These are phyloP conservation scores for Diaporthe citrichinensis DNA, from an alignment of 2,329 filamentous ascomycete species.

Conservation along the genomic window DNA sequence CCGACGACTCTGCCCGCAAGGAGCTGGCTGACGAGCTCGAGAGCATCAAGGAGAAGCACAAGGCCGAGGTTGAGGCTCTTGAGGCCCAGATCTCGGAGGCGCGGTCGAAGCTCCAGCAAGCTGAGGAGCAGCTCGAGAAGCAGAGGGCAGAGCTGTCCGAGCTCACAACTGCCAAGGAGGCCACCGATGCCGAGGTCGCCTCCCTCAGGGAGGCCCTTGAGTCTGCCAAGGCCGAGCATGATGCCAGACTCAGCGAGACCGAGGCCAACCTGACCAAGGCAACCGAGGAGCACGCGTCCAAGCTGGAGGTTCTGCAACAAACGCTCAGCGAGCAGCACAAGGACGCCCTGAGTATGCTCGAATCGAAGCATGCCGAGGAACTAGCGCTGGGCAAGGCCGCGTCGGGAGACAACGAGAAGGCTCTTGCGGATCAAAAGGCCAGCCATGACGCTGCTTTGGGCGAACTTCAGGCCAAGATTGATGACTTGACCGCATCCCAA, in stretches of 20 bases:
- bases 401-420: constrained; percentile 62
- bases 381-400: constrained; percentile 62
- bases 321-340: constrained; percentile 66
- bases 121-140: constrained; percentile 65
- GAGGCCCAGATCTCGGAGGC: constrained; percentile 63
- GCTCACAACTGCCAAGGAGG: constrained; percentile 63
- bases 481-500: constrained; percentile 64
- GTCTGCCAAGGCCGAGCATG: constrained; percentile 57
- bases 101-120: constrained; percentile 64
- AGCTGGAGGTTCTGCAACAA: constrained; percentile 65
- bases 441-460: constrained; percentile 63
- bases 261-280: constrained; percentile 56
- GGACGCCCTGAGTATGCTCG: constrained; percentile 63
- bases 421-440: constrained; percentile 64
- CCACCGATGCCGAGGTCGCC: constrained; percentile 63
- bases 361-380: constrained; percentile 67
- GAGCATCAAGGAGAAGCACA: constrained; percentile 64
- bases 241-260: constrained; percentile 54
- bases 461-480: constrained; percentile 69
- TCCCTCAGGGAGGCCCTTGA: constrained; percentile 67
- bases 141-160: constrained; percentile 64
- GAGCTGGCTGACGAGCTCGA: constrained; percentile 63
- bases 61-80: constrained; percentile 62
- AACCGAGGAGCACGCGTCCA: constrained; percentile 62
- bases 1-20: constrained; percentile 56